Conservation (phyloP, 352 stramenopile species). For the Phytophthora nicotianae region DNA sequence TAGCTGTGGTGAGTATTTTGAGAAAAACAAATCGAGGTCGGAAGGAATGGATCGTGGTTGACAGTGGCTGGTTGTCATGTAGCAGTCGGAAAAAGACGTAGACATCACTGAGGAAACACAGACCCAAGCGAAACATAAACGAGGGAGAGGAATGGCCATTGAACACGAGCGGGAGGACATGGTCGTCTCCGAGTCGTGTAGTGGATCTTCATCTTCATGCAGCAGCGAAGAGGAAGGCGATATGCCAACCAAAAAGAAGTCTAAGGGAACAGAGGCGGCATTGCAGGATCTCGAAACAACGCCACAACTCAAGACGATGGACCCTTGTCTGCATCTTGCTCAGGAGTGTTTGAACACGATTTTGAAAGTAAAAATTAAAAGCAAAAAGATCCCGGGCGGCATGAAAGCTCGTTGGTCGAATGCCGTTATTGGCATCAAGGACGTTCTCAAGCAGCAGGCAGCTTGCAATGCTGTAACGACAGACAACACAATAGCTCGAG, state of each 20-base stretch:
- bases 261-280: background rate
- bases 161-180: background rate
- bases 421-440: background rate
- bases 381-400: background rate
- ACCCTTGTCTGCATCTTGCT: background rate
- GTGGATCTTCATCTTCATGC: slow-evolving; percentile 3
- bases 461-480: background rate
- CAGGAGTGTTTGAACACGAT: slow-evolving; percentile 1
- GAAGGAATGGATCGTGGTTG: background rate
- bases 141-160: background rate
- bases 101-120: background rate
- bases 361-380: background rate
- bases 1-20: background rate
- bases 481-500: background rate
- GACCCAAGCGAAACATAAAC: background rate
- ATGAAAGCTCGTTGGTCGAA: slow-evolving; percentile 5
- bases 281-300: background rate
- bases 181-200: too few relatives aligned
- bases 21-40: background rate
- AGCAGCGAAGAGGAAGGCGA: background rate
- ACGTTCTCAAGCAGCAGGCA: slow-evolving; percentile 1
- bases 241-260: background rate
- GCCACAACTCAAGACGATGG: background rate
- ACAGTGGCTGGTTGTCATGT: background rate
- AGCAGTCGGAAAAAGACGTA: background rate